A percentile compares a stretch with the other conserved stretches of the same genome.
Evolutionary conservation across 2,329 filamentous ascomycete genomes (phyloP).

Genomic region (Fusarium nematophilum): DNA sequence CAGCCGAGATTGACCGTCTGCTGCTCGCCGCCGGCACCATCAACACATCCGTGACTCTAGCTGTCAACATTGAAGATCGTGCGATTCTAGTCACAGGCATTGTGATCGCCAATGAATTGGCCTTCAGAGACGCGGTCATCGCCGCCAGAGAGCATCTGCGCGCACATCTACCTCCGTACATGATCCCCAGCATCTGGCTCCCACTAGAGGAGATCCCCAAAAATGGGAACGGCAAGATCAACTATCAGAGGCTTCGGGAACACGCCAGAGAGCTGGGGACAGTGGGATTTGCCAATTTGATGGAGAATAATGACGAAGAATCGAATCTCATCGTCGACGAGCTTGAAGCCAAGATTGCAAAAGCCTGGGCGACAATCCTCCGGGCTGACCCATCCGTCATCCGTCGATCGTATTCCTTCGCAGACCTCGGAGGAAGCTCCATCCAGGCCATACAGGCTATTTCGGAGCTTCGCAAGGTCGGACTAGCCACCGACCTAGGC

Average conservation of each 20-base stretch:
- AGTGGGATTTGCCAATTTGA: conserved; percentile 5
- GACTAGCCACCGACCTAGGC: conserved; percentile 8
- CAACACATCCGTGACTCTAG: conserved; percentile 4
- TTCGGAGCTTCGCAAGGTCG: conserved; percentile 10
- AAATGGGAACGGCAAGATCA: conserved; percentile 42
- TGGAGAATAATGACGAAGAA: neutral
- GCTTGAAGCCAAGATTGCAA: conserved; percentile 6
- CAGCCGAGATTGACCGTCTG: conserved; percentile 15
- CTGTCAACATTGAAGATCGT: conserved; percentile 13
- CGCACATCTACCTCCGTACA: conserved; percentile 33
- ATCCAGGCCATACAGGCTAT: conserved; percentile 14
- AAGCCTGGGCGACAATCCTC: neutral
- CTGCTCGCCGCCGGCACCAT: neutral
- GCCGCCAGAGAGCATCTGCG: conserved; percentile 5
- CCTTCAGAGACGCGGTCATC: conserved; percentile 3
- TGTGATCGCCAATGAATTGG: neutral
- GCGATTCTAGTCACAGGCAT: conserved; percentile 3
- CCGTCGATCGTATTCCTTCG: conserved; percentile 4
- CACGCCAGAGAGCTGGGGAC: conserved; percentile 2
- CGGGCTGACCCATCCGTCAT: conserved; percentile 1
- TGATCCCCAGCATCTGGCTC: conserved; percentile 42
- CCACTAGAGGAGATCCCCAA: conserved; percentile 31
- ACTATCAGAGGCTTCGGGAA: conserved; percentile 7
- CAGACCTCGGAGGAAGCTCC: conserved; percentile 17
- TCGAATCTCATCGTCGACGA: neutral